Evolutionary conservation across 768 basidiomycete species (phyloP).

Genomic region (Leccinum aurantiacum): DNA sequence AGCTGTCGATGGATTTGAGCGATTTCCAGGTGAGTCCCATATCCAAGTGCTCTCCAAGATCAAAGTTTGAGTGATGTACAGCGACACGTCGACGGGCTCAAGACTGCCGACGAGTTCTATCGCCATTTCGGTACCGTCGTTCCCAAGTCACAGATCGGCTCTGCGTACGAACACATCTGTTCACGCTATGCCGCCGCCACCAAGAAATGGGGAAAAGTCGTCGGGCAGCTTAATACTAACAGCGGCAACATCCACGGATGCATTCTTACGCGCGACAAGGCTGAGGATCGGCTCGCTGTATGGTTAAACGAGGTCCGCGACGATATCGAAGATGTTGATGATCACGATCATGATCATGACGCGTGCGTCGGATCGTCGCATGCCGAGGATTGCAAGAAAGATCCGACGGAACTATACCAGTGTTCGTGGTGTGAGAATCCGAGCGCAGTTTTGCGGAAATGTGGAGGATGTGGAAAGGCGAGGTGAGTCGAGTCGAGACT

Average conservation of each 20-base stretch:
- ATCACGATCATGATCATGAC: neutral
- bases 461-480: conserved; percentile 42
- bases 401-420: conserved; percentile 49
- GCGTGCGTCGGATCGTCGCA: neutral
- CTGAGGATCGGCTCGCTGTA: conserved; percentile 53
- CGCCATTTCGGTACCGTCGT: conserved; percentile 43
- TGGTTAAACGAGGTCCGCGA: conserved; percentile 51
- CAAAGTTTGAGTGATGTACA: conserved; percentile 15
- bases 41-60: neutral
- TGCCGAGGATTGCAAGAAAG: conserved; percentile 8
- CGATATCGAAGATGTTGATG: conserved; percentile 19
- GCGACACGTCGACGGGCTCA: conserved; percentile 41
- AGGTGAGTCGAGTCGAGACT: conserved; percentile 28
- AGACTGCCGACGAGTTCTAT: conserved; percentile 52
- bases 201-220: conserved; percentile 47
- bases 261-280: conserved; percentile 35
- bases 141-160: conserved; percentile 50
- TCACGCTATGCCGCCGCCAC: conserved; percentile 43
- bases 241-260: conserved; percentile 23
- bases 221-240: conserved; percentile 37
- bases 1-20: conserved; percentile 44
- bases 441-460: conserved; percentile 55
- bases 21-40: conserved; percentile 30
- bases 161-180: conserved; percentile 49
- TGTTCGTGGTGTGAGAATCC: conserved; percentile 68